phyloP scores from a whole-genome alignment of 1,139 yeast species.

The Pichia kudriavzevii region DNA sequence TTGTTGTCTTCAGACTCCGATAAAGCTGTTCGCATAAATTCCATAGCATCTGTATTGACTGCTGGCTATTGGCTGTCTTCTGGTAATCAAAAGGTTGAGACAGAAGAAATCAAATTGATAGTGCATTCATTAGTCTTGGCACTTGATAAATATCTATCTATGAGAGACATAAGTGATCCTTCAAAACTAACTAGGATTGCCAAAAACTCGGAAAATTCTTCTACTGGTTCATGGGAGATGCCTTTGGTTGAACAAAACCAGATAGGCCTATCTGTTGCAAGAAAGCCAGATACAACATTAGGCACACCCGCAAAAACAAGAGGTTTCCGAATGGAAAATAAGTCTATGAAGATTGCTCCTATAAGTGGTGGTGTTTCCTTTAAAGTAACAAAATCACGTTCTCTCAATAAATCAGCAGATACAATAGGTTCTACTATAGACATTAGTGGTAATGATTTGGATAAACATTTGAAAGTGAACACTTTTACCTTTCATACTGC shows the following conservation, averaged over 20 bases:
- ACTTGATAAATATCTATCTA: conserved; percentile 16
- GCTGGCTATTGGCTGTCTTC: conserved; percentile 32
- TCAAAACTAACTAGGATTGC: background rate
- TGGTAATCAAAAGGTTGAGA: too few species aligned
- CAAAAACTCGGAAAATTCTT: too few species aligned
- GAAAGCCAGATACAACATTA: too few species aligned
- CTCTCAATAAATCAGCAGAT: too few species aligned
- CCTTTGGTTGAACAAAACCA: conserved; percentile 3
- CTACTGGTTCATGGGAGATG: conserved; percentile 5
- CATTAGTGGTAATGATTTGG: conserved; percentile 1
- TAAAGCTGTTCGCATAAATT: conserved; percentile 31
- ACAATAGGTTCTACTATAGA: too few species aligned
- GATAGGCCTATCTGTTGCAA: too few species aligned
- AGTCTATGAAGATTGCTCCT: conserved; percentile 9
- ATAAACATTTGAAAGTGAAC: conserved; percentile 6
- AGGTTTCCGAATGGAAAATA: conserved; percentile 1
- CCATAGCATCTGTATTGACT: conserved; percentile 37
- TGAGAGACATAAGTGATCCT: background rate
- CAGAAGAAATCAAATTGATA: too few species aligned
- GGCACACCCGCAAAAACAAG: too few species aligned
- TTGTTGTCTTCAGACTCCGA: conserved; percentile 8
- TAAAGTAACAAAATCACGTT: too few species aligned
- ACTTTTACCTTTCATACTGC: background rate
- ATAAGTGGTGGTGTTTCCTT: conserved; percentile 6
- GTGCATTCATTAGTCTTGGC: conserved; percentile 22